Percentiles rank a stretch among this genome's conserved stretches.
phyloP scores from a whole-genome alignment of 2,329 filamentous ascomycete species.

The Hypomyces rosellus region DNA sequence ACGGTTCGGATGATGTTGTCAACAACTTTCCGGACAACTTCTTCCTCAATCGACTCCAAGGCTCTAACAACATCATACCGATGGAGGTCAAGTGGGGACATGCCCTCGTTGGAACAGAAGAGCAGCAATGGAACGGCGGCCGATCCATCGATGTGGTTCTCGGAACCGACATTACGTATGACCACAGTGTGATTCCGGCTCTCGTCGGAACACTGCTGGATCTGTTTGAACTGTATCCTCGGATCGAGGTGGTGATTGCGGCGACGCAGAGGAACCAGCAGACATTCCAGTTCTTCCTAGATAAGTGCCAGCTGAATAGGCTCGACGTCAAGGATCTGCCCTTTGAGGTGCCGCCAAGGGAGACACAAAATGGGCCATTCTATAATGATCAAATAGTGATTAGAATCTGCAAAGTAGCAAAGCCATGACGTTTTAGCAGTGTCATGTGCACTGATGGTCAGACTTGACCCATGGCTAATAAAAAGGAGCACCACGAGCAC shows the following conservation, averaged over 20 bases:
- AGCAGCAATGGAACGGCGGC: conserved; percentile 44
- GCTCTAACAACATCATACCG: conserved; percentile 36
- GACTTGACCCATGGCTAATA: too few species aligned
- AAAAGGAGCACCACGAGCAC: too few species aligned
- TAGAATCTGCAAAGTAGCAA: conserved; percentile 38
- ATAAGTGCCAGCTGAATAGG: conserved; percentile 45
- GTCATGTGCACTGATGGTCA: too few species aligned
- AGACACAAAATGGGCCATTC: conserved; percentile 55
- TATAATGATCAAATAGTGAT: conserved; percentile 56
- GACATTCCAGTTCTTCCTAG: conserved; percentile 60
- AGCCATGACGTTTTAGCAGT: conserved; percentile 1
- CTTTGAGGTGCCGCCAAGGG: conserved; percentile 33
- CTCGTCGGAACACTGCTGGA: conserved; percentile 60
- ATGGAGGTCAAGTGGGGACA: conserved; percentile 61
- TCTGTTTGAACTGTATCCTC: conserved; percentile 51
- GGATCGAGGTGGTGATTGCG: conserved; percentile 57
- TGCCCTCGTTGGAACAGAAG: conserved; percentile 51
- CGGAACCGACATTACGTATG: conserved; percentile 75
- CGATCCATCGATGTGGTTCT: conserved; percentile 56
- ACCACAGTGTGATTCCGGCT: conserved; percentile 54
- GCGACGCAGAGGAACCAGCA: conserved; percentile 64
- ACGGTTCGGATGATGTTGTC: conserved; percentile 68
- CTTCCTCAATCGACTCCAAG: conserved; percentile 59
- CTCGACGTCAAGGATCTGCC: conserved; percentile 38
- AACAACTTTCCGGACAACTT: conserved; percentile 61